A percentile compares a stretch with the other conserved stretches of the same genome.
These are phyloP conservation scores for Amanita brunnescens DNA, from an alignment of 768 basidiomycete genomes.

Conservation along the genomic window DNA sequence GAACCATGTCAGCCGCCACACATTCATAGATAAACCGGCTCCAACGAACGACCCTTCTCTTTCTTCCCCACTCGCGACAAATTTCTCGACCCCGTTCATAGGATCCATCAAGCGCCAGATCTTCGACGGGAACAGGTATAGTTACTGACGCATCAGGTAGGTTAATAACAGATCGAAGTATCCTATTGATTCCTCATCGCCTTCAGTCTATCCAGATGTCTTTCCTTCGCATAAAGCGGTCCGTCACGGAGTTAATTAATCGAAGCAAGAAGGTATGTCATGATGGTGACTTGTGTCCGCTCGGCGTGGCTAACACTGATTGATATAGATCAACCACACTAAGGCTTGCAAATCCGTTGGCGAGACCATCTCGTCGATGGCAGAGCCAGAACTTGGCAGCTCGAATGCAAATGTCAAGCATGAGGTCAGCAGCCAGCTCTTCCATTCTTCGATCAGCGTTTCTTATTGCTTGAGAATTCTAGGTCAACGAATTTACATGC, in stretches of 20 bases:
- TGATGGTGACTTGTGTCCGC: neutral
- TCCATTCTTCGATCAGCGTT: neutral
- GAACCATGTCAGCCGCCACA: slow-evolving; percentile 4
- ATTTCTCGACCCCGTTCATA: neutral
- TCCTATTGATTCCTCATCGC: neutral
- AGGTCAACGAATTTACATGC: neutral
- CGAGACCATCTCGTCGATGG: neutral
- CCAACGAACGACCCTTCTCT: neutral
- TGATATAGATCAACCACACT: slow-evolving; percentile 1
- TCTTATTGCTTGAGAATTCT: neutral
- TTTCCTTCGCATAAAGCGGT: slow-evolving; percentile 1
- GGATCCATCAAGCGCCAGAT: neutral
- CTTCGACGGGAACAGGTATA: neutral
- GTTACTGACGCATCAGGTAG: neutral
- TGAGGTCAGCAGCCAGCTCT: neutral
- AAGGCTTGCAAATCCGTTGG: slow-evolving; percentile 1
- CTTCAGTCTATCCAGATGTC: slow-evolving; percentile 3
- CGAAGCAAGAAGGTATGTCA: slow-evolving; percentile 6
- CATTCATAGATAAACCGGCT: neutral
- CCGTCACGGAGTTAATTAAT: slow-evolving; percentile 5
- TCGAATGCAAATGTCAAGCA: neutral
- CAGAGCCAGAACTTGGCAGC: neutral
- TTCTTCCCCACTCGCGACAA: neutral
- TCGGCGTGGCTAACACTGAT: neutral
- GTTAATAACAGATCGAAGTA: neutral